Conservation (phyloP, 495 filamentous ascomycete genomes). For the Cercophora samala region DNA sequence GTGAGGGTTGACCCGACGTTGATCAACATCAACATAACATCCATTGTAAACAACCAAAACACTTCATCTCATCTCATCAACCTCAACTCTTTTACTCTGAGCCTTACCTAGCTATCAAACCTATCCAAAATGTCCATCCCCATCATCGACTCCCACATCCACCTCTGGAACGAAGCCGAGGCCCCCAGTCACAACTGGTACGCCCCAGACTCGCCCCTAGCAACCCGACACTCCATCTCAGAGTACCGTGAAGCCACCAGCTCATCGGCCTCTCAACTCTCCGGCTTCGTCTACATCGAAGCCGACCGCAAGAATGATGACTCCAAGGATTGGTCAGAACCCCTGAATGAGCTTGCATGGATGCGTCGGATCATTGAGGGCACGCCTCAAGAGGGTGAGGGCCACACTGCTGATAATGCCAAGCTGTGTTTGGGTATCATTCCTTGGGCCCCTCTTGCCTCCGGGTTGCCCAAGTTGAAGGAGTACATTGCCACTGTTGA, state of each 20-base stretch:
- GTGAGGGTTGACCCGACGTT: conserved; percentile 14
- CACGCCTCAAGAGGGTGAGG: conserved; percentile 55
- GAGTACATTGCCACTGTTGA: conserved; percentile 52
- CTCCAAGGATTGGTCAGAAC: conserved; percentile 46
- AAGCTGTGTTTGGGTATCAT: conserved; percentile 62
- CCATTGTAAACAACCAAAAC: not conserved
- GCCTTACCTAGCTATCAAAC: not conserved
- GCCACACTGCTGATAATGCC: conserved; percentile 50
- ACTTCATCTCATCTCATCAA: not conserved
- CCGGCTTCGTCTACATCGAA: conserved; percentile 78
- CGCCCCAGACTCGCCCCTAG: conserved; percentile 54
- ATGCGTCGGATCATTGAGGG: conserved; percentile 62
- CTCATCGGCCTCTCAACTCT: conserved; percentile 35
- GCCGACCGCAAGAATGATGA: conserved; percentile 66
- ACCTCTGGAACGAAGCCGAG: conserved; percentile 70
- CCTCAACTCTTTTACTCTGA: not conserved
- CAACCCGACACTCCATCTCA: conserved; percentile 57
- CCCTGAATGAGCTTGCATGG: conserved; percentile 69
- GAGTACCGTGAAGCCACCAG: conserved; percentile 51
- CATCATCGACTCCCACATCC: conserved; percentile 83
- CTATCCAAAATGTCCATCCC: conserved; percentile 24
- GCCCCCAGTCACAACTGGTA: conserved; percentile 62
- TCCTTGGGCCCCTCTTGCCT: conserved; percentile 75
- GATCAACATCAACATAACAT: conserved; percentile 2
- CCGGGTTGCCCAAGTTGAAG: conserved; percentile 50